A percentile compares a stretch with the other conserved stretches of the same genome.
phyloP scores from a whole-genome alignment of 2,329 filamentous ascomycete genomes.

The Stromatinia cepivora region DNA sequence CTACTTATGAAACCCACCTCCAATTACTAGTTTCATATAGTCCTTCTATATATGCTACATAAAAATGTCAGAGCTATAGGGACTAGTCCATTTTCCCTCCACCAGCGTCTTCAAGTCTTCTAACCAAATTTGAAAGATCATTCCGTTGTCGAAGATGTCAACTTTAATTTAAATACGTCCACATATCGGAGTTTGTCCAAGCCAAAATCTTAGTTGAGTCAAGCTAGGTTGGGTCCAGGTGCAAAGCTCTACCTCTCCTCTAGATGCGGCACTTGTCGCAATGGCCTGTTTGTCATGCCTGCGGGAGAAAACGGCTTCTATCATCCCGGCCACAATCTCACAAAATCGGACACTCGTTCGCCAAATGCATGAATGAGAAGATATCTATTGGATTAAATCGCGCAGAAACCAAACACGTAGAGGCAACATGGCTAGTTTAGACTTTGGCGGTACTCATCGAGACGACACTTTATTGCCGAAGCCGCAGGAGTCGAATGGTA shows the following conservation, averaged over 20 bases:
- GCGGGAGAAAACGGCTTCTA: constrained; percentile 64
- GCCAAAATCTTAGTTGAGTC: no score
- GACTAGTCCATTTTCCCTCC: not conserved
- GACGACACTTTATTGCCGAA: constrained; percentile 51
- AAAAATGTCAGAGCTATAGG: not conserved
- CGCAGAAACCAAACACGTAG: constrained; percentile 66
- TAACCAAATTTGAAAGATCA: not conserved
- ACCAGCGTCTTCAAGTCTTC: not conserved
- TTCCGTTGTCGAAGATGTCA: not conserved
- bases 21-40: not conserved
- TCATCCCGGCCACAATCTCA: constrained; percentile 71
- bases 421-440: constrained; percentile 48
- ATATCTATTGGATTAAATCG: constrained; percentile 86
- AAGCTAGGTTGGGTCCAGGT: not conserved
- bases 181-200: not conserved
- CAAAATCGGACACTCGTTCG: constrained; percentile 44
- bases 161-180: not conserved
- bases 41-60: not conserved
- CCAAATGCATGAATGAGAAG: constrained; percentile 67
- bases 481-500: constrained; percentile 45
- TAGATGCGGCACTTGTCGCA: not conserved
- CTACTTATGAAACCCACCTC: no score
- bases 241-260: not conserved
- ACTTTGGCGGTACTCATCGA: constrained; percentile 52
- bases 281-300: not conserved